Conservation (phyloP, 1,284 basidiomycete species). For the Malassezia caprae region DNA sequence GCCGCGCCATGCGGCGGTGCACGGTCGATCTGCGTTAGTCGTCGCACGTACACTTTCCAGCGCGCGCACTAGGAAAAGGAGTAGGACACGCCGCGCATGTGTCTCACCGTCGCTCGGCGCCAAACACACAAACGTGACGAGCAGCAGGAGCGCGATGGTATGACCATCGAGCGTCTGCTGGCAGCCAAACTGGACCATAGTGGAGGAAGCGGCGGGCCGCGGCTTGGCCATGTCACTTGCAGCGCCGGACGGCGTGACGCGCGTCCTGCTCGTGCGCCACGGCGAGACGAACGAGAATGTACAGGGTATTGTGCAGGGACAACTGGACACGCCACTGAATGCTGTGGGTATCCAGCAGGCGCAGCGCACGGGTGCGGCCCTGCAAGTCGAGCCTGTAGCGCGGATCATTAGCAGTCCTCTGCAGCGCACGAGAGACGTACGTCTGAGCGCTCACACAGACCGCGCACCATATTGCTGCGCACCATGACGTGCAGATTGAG, state of each 20-base stretch:
- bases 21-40: slow-evolving; percentile 3
- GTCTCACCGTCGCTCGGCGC: not conserved
- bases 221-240: not conserved
- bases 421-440: slow-evolving; percentile 21
- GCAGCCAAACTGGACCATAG: slow-evolving; percentile 7
- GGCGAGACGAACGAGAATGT: slow-evolving; percentile 45
- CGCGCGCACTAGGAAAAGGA: slow-evolving; percentile 9
- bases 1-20: not conserved
- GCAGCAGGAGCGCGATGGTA: slow-evolving; percentile 7
- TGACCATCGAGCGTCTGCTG: slow-evolving; percentile 12
- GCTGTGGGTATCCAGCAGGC: slow-evolving; percentile 31
- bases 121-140: slow-evolving; percentile 13
- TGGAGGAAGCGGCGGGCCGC: slow-evolving; percentile 1
- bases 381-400: slow-evolving; percentile 25
- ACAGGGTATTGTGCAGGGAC: slow-evolving; percentile 41
- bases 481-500: slow-evolving; percentile 15
- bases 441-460: slow-evolving; percentile 12
- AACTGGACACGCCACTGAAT: slow-evolving; percentile 42
- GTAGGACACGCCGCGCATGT: slow-evolving; percentile 1
- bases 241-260: not conserved
- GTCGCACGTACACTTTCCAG: slow-evolving; percentile 10
- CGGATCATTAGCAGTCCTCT: slow-evolving; percentile 37
- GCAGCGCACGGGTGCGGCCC: slow-evolving; percentile 23
- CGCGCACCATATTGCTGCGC: slow-evolving; percentile 14
- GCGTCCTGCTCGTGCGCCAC: slow-evolving; percentile 38